Base-by-base conservation (phyloP, 495 filamentous ascomycete species). In the Aspergillus olivimuriae region DNA sequence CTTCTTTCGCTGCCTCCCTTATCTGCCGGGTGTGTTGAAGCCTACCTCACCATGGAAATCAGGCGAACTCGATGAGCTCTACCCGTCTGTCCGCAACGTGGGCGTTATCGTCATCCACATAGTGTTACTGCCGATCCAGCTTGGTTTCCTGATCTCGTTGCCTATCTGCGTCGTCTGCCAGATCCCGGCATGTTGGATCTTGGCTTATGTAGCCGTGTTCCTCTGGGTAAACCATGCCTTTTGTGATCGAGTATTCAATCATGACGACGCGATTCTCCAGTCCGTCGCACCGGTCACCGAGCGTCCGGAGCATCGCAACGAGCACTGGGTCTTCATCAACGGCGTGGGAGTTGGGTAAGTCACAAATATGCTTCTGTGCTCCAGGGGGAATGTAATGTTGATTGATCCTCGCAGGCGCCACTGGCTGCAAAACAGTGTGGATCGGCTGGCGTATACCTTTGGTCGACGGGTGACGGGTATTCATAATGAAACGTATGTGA, bases 381-480 rank as follows among this genome's bases (percentile, higher is more conserved):
- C n/a, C n/a, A n/a, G n/a, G n/a, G n/a, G n/a, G n/a, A n/a, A n/a
- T n/a, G n/a, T n/a, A n/a, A n/a, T n/a, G n/a, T n/a, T n/a, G n/a
- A n/a, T n/a, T n/a, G n/a, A n/a, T n/a, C n/a, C n/a, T n/a, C n/a
- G n/a, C 16, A 69, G 66, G 9, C 38, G 51, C 17, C 63, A 43
- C 52, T 68, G 56, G 82, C 61, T 86, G 10, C 77, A 84, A 62
- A 68, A 61, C 34, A 89, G 87, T 49, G 65, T 91, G 42, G 75
- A 94, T 55, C 75, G 82, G 9, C 62, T 92, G 8, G 78, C 84
- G 0, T 61, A 78, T 36, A 88, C 82, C 21, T 94, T 94, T 55
- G 80, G 83, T 39, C 75, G 88, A 5, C 81, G 76, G 2, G 62
- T 94, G 16, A 72, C 77, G 1, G 88, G 87, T n/a, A 74, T 94